Evolutionary conservation across 1,139 yeast species (phyloP), one percentile per base, ranked within the genome.

Genomic region (Yamadazyma taylorii): DNA sequence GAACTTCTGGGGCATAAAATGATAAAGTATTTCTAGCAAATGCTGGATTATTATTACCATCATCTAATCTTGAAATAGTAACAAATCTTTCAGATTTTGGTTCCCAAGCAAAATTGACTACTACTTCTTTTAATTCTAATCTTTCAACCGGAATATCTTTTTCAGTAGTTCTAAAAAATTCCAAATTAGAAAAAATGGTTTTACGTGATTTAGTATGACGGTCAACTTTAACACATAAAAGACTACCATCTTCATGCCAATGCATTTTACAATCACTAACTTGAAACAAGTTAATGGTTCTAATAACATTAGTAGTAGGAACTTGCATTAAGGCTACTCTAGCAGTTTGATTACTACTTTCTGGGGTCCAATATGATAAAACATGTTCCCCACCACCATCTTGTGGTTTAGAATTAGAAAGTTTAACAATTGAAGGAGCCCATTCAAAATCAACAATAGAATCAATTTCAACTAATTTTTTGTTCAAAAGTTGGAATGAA

Each of bases 331-430:
- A 68, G 19, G 95, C 80, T 42, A 92, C 97, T 63, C 96, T 85
- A 23, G 98, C 97, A 35, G 97, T 86, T 69, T 90, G 96, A 65
- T 92, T 90, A 48, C 78, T 65, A 44, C 84, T 73, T 68, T 94
- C 99, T 38, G 98, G 98, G 34, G 96, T 89, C 98, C 98, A 94
- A 71, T 85, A 92, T 30, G 95, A 83, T 52, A 94, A 73, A 26
- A 89, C 69, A 51, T 84, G 84, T 45, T 77, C 83, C 27, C 78
- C 75, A n/a, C 72, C 69, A 34, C 70, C 77, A 34, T n/a, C n/a
- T n/a, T n/a, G n/a, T n/a, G 55, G 59, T 47, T 69, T 77, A 38
- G 77, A 69, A 49, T 74, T 78, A 33, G 80, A 78, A 47, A 88
- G 74, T 49, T 76, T 72, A 33, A 88, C 86, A 46, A 85, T 85